Conservation (phyloP, 2,329 filamentous ascomycete species). For the Fusarium xylarioides region DNA sequence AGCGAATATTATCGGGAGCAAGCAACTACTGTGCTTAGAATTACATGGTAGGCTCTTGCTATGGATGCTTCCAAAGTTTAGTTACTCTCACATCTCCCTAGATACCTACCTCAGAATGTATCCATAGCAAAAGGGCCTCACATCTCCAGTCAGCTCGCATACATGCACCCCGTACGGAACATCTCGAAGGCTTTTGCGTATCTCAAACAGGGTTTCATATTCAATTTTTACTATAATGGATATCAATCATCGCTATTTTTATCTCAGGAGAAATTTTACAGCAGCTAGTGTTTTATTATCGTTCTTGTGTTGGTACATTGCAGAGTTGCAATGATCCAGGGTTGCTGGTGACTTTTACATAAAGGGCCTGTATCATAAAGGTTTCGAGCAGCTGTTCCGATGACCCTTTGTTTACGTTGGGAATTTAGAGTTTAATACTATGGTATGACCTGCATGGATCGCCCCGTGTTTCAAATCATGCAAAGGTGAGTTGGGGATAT, state of each 20-base stretch:
- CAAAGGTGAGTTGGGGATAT: background rate
- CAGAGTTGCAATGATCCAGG: background rate
- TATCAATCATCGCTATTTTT: background rate
- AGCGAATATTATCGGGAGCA: background rate
- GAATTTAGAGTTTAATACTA: slow-evolving; percentile 2
- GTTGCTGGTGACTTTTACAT: background rate
- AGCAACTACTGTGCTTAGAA: background rate
- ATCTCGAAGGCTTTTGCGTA: background rate
- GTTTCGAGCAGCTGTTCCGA: slow-evolving; percentile 1
- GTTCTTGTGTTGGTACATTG: background rate
- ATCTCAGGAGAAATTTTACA: background rate
- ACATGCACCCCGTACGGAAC: background rate
- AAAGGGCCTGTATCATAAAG: slow-evolving; percentile 3
- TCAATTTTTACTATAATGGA: background rate
- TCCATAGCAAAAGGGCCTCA: background rate
- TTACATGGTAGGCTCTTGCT: background rate
- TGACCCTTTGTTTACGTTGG: background rate
- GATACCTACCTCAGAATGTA: background rate
- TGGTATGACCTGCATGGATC: slow-evolving; percentile 18
- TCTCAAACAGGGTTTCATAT: background rate
- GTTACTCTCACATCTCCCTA: background rate
- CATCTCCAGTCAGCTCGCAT: background rate
- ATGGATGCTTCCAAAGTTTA: background rate
- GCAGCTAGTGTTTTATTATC: background rate
- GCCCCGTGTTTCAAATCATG: slow-evolving; percentile 2